Base-by-base conservation (phyloP, 768 basidiomycete species). In the Hypholoma sublateritium region DNA sequence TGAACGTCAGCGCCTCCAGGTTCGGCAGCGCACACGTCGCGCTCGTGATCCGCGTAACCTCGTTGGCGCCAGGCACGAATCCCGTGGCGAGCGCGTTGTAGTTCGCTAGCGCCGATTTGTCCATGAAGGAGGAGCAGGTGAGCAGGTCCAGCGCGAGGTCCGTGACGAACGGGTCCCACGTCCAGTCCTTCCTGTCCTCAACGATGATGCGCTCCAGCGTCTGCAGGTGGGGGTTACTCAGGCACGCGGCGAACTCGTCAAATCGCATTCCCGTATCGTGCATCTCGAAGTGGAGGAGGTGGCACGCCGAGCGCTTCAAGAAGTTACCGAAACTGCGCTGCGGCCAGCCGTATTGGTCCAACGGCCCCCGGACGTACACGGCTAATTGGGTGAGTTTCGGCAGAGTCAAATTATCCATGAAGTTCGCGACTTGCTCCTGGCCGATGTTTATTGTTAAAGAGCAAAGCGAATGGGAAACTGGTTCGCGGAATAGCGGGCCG, bases 161-260 rank as follows among this genome's bases (percentile, higher is more conserved):
- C 7, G 69, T 72, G 36, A 76, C 66, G 56, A 70, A 69, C 0
- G 74, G 69, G 43, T 68, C 67, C 67, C 64, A 69, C 48, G 69
- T 68, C 73, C 73, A 74, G 53, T 71, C 70, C 48, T 64, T 59
- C 45, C 64, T 62, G 59, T 75, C 72, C 41, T 71, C 67, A 16
- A 75, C 65, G n/a, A 70, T 63, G 44, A 74, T 66, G 39, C 69
- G 62, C 37, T 65, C 59, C 28, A 73, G 66, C 17, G 57, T 59
- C 55, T 70, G 65, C 50, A 73, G 49, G 50, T 62, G 55, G 5
- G 61, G 65, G 35, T 70, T 66, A 43, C 56, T 62, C 35, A 75
- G 52, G 53, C 68, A 70, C n/a, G 65, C 61, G 36, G 62, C 61
- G 53, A 72, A 72, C 46, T 72, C 65, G 13, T 63, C 53, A 41